Conservation (phyloP, 768 basidiomycete genomes). For the Sporobolomyces pararoseus region DNA sequence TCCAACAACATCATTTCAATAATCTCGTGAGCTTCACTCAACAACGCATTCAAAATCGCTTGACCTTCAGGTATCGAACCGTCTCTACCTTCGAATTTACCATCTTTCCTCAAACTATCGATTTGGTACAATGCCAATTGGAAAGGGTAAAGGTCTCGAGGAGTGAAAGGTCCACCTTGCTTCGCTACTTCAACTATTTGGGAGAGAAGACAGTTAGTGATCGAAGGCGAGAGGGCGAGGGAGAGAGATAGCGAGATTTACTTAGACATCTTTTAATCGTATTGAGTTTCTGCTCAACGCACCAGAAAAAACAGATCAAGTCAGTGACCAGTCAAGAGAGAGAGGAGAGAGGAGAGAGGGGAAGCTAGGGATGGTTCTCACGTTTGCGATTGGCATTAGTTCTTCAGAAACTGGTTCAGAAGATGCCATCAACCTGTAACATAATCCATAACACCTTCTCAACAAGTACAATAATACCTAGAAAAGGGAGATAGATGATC, state of each 20-base stretch:
- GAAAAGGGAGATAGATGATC: not conserved
- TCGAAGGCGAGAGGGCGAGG: not conserved
- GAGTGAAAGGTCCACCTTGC: constrained; percentile 42
- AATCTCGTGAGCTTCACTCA: constrained; percentile 35
- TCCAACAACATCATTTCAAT: constrained; percentile 13
- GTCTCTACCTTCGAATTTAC: constrained; percentile 60
- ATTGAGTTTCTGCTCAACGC: constrained; percentile 38
- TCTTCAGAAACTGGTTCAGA: constrained; percentile 98
- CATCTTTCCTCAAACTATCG: constrained; percentile 85
- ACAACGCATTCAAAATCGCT: constrained; percentile 34
- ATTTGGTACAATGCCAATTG: constrained; percentile 65
- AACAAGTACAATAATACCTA: constrained; percentile 90
- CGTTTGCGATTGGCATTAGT: constrained; percentile 60
- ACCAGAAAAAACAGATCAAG: not conserved
- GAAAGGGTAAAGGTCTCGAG: constrained; percentile 45
- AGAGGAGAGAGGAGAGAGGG: not conserved
- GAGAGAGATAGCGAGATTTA: constrained; percentile 6
- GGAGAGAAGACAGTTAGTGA: not conserved
- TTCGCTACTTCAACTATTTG: constrained; percentile 41
- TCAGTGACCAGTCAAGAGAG: not conserved
- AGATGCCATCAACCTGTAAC: constrained; percentile 86
- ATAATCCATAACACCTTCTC: constrained; percentile 90
- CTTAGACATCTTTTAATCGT: constrained; percentile 44
- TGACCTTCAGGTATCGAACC: constrained; percentile 37
- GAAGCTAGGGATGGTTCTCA: too few relatives aligned